Evolutionary conservation across 2,329 filamentous ascomycete genomes (phyloP).

Genomic region (Aspergillus melleus): DNA sequence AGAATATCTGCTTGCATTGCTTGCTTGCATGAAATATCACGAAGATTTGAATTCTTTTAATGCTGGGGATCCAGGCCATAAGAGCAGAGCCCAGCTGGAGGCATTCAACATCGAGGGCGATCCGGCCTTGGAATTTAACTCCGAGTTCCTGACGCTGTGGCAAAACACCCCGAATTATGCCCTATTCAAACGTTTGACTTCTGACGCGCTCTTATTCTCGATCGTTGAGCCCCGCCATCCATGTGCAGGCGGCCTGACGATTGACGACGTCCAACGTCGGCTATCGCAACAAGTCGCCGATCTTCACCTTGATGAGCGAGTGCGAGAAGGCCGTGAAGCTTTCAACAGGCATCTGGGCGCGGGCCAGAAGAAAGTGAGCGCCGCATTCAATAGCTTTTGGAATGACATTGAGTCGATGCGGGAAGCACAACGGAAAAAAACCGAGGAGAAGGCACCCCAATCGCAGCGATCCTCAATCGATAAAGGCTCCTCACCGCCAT

Average conservation of each 20-base stretch:
- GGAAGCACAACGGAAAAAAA: conserved; percentile 65
- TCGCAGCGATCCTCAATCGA: conserved; percentile 34
- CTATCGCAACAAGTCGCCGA: conserved; percentile 91
- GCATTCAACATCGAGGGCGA: conserved; percentile 71
- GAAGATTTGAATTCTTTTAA: conserved; percentile 59
- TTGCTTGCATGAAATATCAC: conserved; percentile 88
- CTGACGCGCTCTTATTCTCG: conserved; percentile 85
- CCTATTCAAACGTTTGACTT: conserved; percentile 75
- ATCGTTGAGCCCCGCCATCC: conserved; percentile 92
- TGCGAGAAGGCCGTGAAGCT: conserved; percentile 79
- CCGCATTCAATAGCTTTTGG: conserved; percentile 84
- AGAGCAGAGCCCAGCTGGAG: conserved; percentile 54
- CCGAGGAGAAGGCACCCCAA: conserved; percentile 34
- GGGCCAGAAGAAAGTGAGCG: conserved; percentile 83
- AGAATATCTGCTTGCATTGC: conserved; percentile 86
- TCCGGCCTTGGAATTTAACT: conserved; percentile 77
- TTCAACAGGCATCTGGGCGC: conserved; percentile 87
- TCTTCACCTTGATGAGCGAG: conserved; percentile 85
- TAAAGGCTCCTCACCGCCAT: conserved; percentile 26
- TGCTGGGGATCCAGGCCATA: conserved; percentile 43
- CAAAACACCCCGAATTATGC: conserved; percentile 84
- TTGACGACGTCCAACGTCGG: conserved; percentile 90
- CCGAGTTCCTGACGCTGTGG: conserved; percentile 87
- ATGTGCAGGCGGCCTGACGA: conserved; percentile 85
- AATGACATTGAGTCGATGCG: conserved; percentile 82